These are phyloP conservation scores for Acarospora socialis DNA, from an alignment of 2,329 filamentous ascomycete genomes.

Conservation along the genomic window DNA sequence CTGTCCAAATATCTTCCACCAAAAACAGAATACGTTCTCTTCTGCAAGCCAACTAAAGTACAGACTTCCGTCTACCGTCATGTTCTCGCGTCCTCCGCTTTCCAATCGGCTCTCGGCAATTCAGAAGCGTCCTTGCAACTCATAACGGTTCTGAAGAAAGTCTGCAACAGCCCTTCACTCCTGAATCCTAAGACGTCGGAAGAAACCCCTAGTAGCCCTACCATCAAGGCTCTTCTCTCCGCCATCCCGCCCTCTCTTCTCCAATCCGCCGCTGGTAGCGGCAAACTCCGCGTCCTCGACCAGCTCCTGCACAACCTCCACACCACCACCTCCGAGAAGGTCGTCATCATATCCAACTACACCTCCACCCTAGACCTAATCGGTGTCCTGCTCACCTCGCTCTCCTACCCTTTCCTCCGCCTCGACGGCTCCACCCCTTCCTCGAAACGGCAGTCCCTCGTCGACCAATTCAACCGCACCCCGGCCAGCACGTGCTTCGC, in stretches of 20 bases:
- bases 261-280: conserved; percentile 42
- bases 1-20: conserved; percentile 50
- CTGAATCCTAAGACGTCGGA: conserved; percentile 37
- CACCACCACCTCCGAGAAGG: conserved; percentile 50
- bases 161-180: conserved; percentile 56
- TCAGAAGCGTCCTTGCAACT: conserved; percentile 50
- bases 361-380: conserved; percentile 58
- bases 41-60: conserved; percentile 46
- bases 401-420: conserved; percentile 49
- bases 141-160: conserved; percentile 59
- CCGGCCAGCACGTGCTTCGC: conserved; percentile 45
- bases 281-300: conserved; percentile 54
- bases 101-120: conserved; percentile 46
- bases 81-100: conserved; percentile 50
- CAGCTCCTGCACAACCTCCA: conserved; percentile 47
- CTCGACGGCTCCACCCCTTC: conserved; percentile 54
- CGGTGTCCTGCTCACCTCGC: conserved; percentile 43
- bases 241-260: conserved; percentile 42
- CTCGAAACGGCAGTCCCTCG: conserved; percentile 50
- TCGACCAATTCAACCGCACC: conserved; percentile 55
- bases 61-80: conserved; percentile 48
- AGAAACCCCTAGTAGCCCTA: conserved; percentile 33
- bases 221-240: conserved; percentile 33
- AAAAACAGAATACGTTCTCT: conserved; percentile 53
- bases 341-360: conserved; percentile 64